phyloP scores from a whole-genome alignment of 2,329 filamentous ascomycete species.

The Botryotinia calthae region DNA sequence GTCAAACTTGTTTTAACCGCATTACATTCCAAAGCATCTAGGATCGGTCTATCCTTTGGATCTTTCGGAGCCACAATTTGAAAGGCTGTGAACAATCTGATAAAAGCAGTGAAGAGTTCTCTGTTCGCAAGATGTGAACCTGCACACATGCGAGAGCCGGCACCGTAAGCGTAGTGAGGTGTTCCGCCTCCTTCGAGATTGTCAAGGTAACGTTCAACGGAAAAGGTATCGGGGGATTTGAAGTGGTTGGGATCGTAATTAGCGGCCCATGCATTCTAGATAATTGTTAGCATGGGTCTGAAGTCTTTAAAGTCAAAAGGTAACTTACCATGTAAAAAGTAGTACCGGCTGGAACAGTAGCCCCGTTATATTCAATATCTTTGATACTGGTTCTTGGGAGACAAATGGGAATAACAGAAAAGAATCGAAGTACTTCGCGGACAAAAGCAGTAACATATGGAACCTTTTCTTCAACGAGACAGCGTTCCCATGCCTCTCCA shows the following conservation, averaged over 20 bases:
- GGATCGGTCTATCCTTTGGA: constrained; percentile 48
- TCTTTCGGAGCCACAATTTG: constrained; percentile 50
- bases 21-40: constrained; percentile 58
- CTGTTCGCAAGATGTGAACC: constrained; percentile 63
- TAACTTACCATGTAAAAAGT: constrained; percentile 51
- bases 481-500: constrained; percentile 73
- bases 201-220: constrained; percentile 69
- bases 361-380: constrained; percentile 66
- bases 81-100: constrained; percentile 59
- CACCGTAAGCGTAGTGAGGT: constrained; percentile 61
- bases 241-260: constrained; percentile 71
- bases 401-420: constrained; percentile 76
- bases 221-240: constrained; percentile 58
- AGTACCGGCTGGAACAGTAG: constrained; percentile 69
- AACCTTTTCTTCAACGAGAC: constrained; percentile 70
- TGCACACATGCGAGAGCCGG: constrained; percentile 61
- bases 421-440: constrained; percentile 76
- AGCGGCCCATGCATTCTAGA: constrained; percentile 67
- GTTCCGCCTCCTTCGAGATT: constrained; percentile 50
- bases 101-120: constrained; percentile 59
- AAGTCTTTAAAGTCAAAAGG: not conserved
- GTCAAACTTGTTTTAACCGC: constrained; percentile 56
- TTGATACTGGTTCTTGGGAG: constrained; percentile 70
- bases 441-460: constrained; percentile 75
- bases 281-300: constrained; percentile 25